Conservation (phyloP, 2,329 filamentous ascomycete species). For the Hyphodiscus sp. region DNA sequence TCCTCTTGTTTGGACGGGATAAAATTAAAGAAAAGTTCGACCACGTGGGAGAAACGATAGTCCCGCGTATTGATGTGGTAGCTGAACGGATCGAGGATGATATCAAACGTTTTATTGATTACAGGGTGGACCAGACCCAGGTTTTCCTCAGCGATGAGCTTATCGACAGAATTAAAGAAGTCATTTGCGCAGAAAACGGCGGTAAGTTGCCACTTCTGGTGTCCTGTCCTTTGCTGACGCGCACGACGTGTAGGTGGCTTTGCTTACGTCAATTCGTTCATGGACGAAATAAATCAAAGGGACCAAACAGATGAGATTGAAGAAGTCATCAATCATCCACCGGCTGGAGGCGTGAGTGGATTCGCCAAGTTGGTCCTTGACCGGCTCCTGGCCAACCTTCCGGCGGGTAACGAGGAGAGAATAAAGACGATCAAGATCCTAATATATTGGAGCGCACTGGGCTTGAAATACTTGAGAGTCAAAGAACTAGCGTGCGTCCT, state of each 20-base stretch:
- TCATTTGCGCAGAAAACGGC: too few species aligned
- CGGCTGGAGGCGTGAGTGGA: too few species aligned
- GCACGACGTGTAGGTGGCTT: too few species aligned
- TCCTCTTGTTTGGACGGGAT: neutral
- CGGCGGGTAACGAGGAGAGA: neutral
- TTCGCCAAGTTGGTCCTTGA: too few species aligned
- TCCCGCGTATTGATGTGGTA: slow-evolving; percentile 1
- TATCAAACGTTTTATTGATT: neutral
- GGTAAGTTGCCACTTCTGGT: too few species aligned
- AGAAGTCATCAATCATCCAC: too few species aligned
- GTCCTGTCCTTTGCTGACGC: too few species aligned
- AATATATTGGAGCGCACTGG: neutral
- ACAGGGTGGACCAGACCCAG: neutral
- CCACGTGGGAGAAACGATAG: neutral
- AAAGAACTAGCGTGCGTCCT: too few species aligned
- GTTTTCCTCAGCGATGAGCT: neutral
- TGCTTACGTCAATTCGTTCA: too few species aligned
- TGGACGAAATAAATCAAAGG: too few species aligned
- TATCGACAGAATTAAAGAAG: neutral
- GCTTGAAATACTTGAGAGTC: neutral
- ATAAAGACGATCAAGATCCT: neutral
- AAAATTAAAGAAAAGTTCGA: neutral
- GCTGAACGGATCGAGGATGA: neutral
- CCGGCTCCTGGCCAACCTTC: neutral
- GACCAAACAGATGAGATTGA: too few species aligned